These are phyloP conservation scores for Talaromyces sp. DNA, from an alignment of 2,329 filamentous ascomycete species.

Conservation along the genomic window DNA sequence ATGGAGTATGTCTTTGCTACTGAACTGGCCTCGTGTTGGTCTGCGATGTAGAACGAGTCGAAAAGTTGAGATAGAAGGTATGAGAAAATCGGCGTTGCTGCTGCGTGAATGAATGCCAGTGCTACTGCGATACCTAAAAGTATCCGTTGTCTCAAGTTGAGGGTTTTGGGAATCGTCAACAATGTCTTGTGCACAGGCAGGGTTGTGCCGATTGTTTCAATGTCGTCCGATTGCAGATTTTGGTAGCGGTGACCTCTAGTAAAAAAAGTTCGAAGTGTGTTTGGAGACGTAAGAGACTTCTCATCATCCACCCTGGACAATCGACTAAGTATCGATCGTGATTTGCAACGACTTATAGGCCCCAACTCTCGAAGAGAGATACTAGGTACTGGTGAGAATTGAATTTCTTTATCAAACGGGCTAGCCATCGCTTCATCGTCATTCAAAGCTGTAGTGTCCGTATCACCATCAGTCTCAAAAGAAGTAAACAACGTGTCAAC, in stretches of 20 bases:
- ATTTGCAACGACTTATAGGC: neutral
- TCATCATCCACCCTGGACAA: neutral
- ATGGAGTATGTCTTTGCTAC: conserved; percentile 65
- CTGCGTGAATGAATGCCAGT: conserved; percentile 61
- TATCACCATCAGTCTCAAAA: neutral
- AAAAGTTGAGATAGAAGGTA: conserved; percentile 71
- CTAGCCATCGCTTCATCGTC: neutral
- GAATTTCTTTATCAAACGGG: neutral
- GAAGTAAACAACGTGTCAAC: conserved; percentile 1
- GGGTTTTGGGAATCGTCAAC: conserved; percentile 64
- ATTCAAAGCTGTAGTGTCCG: neutral
- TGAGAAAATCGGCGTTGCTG: conserved; percentile 69
- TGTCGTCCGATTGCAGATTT: neutral
- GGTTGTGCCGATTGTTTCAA: neutral
- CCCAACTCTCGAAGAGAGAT: neutral
- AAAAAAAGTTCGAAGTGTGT: neutral
- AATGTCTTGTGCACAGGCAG: conserved; percentile 55
- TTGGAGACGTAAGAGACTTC: neutral
- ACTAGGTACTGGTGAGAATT: neutral
- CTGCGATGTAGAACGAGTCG: conserved; percentile 59
- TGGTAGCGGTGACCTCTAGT: neutral
- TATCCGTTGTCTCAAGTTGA: conserved; percentile 52
- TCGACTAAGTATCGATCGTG: neutral
- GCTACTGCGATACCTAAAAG: conserved; percentile 59
- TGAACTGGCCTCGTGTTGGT: conserved; percentile 43